A percentile compares a stretch with the other conserved stretches of the same genome.
These are phyloP conservation scores for Dipodascus albidus DNA, from an alignment of 805 yeast species.

Conservation along the genomic window DNA sequence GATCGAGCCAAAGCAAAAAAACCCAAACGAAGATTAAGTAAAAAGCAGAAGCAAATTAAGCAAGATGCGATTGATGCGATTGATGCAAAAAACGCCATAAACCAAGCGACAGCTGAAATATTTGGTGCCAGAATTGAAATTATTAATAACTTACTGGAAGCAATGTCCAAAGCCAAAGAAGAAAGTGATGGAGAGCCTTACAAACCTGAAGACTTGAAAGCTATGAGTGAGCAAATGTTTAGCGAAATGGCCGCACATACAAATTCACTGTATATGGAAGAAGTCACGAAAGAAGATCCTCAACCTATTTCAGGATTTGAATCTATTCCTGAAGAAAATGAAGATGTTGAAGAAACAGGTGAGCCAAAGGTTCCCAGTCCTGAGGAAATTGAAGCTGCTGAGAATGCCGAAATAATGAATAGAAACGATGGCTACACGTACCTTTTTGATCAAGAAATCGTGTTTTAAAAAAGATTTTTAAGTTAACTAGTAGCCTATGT, in stretches of 20 bases:
- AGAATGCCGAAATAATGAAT: background rate
- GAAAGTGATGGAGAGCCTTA: background rate
- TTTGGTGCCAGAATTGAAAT: background rate
- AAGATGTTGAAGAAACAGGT: slow-evolving; percentile 11
- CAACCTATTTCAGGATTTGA: background rate
- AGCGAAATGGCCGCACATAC: background rate
- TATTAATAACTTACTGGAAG: background rate
- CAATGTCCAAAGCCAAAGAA: background rate
- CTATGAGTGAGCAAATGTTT: background rate
- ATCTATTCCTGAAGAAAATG: background rate
- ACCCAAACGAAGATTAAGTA: background rate
- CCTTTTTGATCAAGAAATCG: background rate
- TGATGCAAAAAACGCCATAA: background rate
- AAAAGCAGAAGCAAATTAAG: background rate
- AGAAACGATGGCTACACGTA: background rate
- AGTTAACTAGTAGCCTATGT: too few species aligned
- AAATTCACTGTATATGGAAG: background rate
- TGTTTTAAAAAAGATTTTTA: background rate
- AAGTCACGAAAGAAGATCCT: background rate
- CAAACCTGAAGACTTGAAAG: background rate
- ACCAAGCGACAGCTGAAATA: background rate
- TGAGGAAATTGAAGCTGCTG: slow-evolving; percentile 28
- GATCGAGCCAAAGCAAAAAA: background rate
- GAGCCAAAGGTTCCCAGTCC: slow-evolving; percentile 31
- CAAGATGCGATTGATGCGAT: background rate